Conservation (phyloP, 768 basidiomycete species). For the Mycena haematopus region DNA sequence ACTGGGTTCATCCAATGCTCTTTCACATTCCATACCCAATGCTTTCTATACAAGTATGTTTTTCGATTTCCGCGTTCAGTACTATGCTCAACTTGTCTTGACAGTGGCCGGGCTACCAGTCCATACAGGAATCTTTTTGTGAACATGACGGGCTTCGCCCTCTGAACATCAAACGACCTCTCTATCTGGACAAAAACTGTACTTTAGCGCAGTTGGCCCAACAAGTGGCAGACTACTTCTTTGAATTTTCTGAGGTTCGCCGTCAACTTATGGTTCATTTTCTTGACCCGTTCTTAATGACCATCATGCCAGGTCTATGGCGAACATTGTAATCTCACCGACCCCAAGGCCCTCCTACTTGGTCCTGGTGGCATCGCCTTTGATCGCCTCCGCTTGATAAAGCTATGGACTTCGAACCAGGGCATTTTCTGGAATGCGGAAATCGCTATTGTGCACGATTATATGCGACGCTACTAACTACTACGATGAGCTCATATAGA, state of each 20-base stretch:
- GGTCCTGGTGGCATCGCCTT: constrained; percentile 7
- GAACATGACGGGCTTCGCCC: not conserved
- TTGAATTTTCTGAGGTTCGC: constrained; percentile 9
- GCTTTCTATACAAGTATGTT: constrained; percentile 13
- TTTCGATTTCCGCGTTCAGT: not conserved
- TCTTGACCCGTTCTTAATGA: not conserved
- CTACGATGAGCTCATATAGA: too few relatives aligned
- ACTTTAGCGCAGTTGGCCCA: not conserved
- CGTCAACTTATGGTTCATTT: not conserved
- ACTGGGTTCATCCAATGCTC: not conserved
- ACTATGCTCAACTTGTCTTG: not conserved
- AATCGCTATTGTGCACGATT: constrained; percentile 17
- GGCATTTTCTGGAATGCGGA: constrained; percentile 1
- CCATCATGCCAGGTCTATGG: not conserved
- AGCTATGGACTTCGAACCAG: constrained; percentile 8
- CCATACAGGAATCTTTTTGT: not conserved
- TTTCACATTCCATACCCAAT: constrained; percentile 7
- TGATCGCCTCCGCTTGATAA: constrained; percentile 19
- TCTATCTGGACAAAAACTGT: not conserved
- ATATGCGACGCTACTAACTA: not conserved
- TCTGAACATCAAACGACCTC: not conserved
- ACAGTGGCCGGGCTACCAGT: constrained; percentile 19
- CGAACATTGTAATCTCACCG: not conserved
- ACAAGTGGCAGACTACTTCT: constrained; percentile 3
- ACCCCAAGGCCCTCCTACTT: not conserved